A percentile compares a stretch with the other conserved stretches of the same genome.
phyloP scores from a whole-genome alignment of 208 protist genomes.

The Herpetomonas muscarum region DNA sequence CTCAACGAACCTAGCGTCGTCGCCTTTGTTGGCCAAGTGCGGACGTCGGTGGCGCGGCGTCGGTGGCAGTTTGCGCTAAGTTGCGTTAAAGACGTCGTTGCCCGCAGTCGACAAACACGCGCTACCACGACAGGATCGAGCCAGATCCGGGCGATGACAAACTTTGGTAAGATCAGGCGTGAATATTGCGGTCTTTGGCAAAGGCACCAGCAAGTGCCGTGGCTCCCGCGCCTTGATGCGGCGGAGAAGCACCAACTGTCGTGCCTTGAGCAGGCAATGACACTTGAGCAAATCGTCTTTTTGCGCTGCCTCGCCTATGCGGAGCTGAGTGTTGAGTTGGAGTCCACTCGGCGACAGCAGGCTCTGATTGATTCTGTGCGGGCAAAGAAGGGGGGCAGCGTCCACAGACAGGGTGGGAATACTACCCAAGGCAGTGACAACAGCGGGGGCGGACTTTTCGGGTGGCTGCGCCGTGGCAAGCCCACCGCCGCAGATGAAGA shows the following conservation, averaged over 20 bases:
- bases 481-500: not conserved
- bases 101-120: not conserved
- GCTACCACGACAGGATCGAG: not conserved
- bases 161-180: constrained; percentile 49
- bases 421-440: not conserved
- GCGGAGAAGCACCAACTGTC: constrained; percentile 33
- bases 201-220: constrained; percentile 31
- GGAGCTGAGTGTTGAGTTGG: constrained; percentile 47
- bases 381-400: not conserved
- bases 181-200: constrained; percentile 70
- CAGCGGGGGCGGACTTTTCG: not conserved
- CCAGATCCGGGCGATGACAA: constrained; percentile 17
- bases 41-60: constrained; percentile 7
- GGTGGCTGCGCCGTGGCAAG: not conserved
- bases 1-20: constrained; percentile 8
- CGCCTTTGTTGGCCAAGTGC: not conserved
- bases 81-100: not conserved
- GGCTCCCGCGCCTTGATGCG: constrained; percentile 56
- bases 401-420: too few species aligned
- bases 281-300: constrained; percentile 69
- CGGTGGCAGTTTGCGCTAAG: constrained; percentile 41
- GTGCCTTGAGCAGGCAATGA: constrained; percentile 50
- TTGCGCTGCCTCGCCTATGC: constrained; percentile 66
- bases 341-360: constrained; percentile 32
- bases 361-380: constrained; percentile 27